phyloP scores from a whole-genome alignment of 345 rosid genomes.

The Corymbia maculata region DNA sequence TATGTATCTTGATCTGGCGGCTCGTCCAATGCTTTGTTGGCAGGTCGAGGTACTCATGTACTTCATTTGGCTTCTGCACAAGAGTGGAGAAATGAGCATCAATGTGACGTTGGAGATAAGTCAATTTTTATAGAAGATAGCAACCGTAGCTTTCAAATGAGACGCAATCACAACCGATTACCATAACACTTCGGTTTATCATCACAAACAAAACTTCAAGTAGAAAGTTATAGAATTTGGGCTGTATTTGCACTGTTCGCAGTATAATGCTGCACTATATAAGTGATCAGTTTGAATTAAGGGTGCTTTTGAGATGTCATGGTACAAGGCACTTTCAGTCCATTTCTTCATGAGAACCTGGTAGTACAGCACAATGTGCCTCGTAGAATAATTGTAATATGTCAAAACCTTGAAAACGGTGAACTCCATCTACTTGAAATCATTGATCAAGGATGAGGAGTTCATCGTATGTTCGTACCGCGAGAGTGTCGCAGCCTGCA shows the following conservation, averaged over 20 bases:
- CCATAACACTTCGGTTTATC: neutral
- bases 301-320: neutral
- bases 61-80: conserved; percentile 65
- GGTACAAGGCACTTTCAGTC: neutral
- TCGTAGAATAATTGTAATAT: conserved; percentile 60
- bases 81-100: neutral
- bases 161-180: neutral
- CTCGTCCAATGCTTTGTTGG: conserved; percentile 54
- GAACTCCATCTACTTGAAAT: conserved; percentile 26
- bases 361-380: conserved; percentile 65
- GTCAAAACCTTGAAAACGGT: conserved; percentile 20
- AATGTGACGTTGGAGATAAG: neutral
- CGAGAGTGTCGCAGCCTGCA: conserved; percentile 69
- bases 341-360: conserved; percentile 63
- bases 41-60: conserved; percentile 60
- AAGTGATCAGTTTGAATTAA: neutral
- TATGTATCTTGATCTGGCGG: conserved; percentile 85
- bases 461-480: conserved; percentile 71
- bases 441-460: conserved; percentile 46
- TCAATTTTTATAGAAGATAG: neutral
- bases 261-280: neutral
- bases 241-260: neutral
- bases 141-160: neutral
- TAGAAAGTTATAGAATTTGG: neutral
- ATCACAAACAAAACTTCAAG: neutral